Conservation (phyloP, 2,329 filamentous ascomycete genomes). For the Colletotrichum tamarilloi region DNA sequence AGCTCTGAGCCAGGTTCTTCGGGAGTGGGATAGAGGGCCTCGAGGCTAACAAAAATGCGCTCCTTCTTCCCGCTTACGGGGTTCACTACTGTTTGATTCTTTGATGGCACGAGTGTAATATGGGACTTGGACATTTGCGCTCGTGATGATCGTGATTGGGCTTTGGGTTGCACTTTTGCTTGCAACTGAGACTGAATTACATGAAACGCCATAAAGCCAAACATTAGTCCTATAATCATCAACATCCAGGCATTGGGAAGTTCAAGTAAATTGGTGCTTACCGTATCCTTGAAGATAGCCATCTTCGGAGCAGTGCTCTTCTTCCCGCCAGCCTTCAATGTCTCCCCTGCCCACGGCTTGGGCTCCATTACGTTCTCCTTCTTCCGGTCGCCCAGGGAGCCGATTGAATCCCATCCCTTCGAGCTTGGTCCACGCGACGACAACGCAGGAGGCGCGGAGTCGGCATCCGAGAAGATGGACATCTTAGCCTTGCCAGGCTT, state of each 20-base stretch:
- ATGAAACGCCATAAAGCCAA: constrained; percentile 56
- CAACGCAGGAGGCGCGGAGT: constrained; percentile 68
- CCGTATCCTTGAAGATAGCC: constrained; percentile 94
- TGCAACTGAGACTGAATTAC: constrained; percentile 61
- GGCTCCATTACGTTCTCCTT: constrained; percentile 93
- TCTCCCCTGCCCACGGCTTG: constrained; percentile 93
- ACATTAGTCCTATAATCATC: constrained; percentile 97
- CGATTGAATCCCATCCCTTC: constrained; percentile 93
- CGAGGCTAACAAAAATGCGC: constrained; percentile 87
- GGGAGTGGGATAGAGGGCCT: constrained; percentile 84
- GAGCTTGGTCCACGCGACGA: constrained; percentile 63
- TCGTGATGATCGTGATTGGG: constrained; percentile 49
- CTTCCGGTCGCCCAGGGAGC: constrained; percentile 85
- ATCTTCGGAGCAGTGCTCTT: constrained; percentile 83
- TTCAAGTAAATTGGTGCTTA: constrained; percentile 66
- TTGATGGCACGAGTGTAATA: constrained; percentile 75
- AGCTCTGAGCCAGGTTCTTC: constrained; percentile 79
- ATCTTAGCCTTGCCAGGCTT: constrained; percentile 84
- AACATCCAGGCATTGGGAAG: constrained; percentile 72
- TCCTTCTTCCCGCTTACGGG: constrained; percentile 85
- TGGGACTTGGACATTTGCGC: constrained; percentile 70
- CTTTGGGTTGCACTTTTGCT: constrained; percentile 41
- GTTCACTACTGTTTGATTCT: constrained; percentile 85
- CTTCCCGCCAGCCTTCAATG: constrained; percentile 86
- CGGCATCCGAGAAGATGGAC: constrained; percentile 87